These are phyloP conservation scores for Aristolochia contorta DNA, from an alignment of 164 flowering plant genomes.

Conservation along the genomic window DNA sequence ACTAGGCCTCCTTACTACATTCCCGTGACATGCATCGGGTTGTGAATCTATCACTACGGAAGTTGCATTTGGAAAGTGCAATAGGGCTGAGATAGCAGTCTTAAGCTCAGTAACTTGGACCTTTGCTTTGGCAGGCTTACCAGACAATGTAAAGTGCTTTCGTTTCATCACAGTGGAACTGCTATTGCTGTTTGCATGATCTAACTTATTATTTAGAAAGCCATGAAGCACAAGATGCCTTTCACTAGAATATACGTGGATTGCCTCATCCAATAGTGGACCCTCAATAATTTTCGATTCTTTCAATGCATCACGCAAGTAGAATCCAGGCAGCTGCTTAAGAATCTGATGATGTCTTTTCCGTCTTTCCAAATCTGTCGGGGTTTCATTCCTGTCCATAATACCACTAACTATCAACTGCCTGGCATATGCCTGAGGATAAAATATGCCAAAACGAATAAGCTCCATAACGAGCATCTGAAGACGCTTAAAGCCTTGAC, in stretches of 20 bases:
- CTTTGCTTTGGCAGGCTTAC: slow-evolving; percentile 20
- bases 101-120: slow-evolving; percentile 51
- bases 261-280: slow-evolving; percentile 35
- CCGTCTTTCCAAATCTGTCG: slow-evolving; percentile 32
- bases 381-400: slow-evolving; percentile 45
- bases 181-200: slow-evolving; percentile 9
- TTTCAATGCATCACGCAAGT: slow-evolving; percentile 46
- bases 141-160: slow-evolving; percentile 2
- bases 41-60: slow-evolving; percentile 24
- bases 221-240: slow-evolving; percentile 71
- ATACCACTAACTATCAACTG: slow-evolving; percentile 89
- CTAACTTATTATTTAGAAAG: slow-evolving; percentile 15
- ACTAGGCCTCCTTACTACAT: slow-evolving; percentile 33
- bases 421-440: slow-evolving; percentile 83
- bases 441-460: slow-evolving; percentile 65
- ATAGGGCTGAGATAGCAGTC: slow-evolving; percentile 46
- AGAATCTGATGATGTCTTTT: slow-evolving; percentile 61
- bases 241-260: slow-evolving; percentile 68
- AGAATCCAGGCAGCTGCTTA: slow-evolving; percentile 71
- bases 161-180: neutral
- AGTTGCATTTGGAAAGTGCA: slow-evolving; percentile 45
- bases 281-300: slow-evolving; percentile 44
- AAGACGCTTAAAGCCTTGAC: slow-evolving; percentile 67
- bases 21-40: slow-evolving; percentile 47
- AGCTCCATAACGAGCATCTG: slow-evolving; percentile 72